phyloP scores from a whole-genome alignment of 2,329 filamentous ascomycete genomes.

The Plectosphaerella plurivora region DNA sequence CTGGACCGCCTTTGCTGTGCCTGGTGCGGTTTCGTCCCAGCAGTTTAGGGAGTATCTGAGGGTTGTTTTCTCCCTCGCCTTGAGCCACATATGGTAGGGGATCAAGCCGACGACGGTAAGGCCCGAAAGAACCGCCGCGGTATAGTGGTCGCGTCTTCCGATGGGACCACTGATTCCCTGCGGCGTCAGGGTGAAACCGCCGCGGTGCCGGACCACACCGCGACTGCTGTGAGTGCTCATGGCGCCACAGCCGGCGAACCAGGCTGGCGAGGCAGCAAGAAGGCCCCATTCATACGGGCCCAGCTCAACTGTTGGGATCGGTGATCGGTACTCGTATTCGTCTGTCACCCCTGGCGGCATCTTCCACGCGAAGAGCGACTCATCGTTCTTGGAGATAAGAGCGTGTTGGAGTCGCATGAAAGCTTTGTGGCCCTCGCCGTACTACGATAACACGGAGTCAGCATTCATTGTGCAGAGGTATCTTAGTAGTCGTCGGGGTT shows the following conservation, averaged over 20 bases:
- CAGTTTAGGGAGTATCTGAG: constrained; percentile 1
- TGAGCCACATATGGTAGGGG: no score
- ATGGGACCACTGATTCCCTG: constrained; percentile 7
- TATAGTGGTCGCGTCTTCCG: constrained; percentile 2
- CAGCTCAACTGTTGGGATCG: background rate
- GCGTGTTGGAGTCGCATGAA: constrained; percentile 16
- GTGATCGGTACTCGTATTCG: background rate
- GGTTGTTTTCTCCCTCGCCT: no score
- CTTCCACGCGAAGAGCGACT: constrained; percentile 6
- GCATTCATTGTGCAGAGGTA: no score
- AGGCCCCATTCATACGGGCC: constrained; percentile 6
- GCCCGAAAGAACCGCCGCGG: background rate
- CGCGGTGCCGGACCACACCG: constrained; percentile 2
- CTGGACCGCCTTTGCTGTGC: background rate
- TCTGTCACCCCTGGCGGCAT: background rate
- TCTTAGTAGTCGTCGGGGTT: no score
- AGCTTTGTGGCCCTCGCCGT: constrained; percentile 20
- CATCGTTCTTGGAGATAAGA: constrained; percentile 6
- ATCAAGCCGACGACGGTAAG: constrained; percentile 3
- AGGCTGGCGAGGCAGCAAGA: constrained; percentile 2
- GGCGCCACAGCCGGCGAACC: background rate
- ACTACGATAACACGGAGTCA: no score
- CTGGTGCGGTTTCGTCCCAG: constrained; percentile 2
- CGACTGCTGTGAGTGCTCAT: constrained; percentile 2
- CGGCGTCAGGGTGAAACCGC: constrained; percentile 4